A percentile compares a stretch with the other conserved stretches of the same genome.
Evolutionary conservation across 2,329 filamentous ascomycete genomes (phyloP).

Genomic region (Curvularia sp.): DNA sequence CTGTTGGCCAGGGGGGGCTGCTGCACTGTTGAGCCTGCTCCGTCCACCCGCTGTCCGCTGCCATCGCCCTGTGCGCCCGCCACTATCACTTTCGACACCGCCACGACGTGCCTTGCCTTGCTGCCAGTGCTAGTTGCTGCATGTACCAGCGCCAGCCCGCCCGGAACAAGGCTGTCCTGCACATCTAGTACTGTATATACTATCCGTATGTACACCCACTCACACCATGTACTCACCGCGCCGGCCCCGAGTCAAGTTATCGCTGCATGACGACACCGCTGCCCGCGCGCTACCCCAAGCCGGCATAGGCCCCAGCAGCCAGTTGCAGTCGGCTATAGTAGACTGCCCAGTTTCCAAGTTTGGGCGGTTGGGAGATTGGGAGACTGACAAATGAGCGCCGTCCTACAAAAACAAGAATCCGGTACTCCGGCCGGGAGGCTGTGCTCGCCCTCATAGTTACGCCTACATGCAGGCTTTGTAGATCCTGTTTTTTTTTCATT

Average conservation of each 20-base stretch:
- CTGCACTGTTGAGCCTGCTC: conserved; percentile 34
- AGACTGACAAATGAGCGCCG: conserved; percentile 15
- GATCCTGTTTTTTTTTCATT: conserved; percentile 7
- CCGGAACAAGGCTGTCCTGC: not conserved
- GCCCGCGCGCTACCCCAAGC: conserved; percentile 13
- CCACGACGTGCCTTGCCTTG: not conserved
- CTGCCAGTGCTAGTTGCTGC: not conserved
- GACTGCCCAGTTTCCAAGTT: conserved; percentile 33
- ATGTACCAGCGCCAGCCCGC: not conserved
- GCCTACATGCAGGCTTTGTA: conserved; percentile 14
- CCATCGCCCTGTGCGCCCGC: conserved; percentile 12
- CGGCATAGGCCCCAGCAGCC: conserved; percentile 20
- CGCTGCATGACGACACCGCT: conserved; percentile 29
- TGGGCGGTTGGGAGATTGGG: conserved; percentile 3
- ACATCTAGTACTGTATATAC: not conserved
- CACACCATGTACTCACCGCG: not conserved
- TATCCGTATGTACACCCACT: not conserved
- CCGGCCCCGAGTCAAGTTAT: conserved; percentile 2
- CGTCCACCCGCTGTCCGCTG: conserved; percentile 25
- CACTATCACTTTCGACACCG: not conserved
- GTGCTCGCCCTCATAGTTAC: conserved; percentile 18
- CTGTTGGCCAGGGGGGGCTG: conserved; percentile 32
- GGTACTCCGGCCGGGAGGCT: conserved; percentile 12
- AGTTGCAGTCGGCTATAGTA: conserved; percentile 27
- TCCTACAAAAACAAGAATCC: conserved; percentile 23